Conservation (phyloP, 331 rosid species). For the Prunus yedoensis region DNA sequence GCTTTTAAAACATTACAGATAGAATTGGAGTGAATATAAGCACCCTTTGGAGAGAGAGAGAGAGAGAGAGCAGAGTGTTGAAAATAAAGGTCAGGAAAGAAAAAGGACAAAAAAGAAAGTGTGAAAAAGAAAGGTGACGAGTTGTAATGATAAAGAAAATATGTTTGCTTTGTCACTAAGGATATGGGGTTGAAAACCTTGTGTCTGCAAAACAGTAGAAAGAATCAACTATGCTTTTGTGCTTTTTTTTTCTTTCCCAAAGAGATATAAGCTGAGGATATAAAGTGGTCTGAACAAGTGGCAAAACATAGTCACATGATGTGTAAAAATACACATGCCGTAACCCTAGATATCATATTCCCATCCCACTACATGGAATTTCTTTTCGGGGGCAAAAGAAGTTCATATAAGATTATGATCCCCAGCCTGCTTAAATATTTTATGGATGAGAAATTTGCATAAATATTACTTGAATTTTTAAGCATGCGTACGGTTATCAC, state of each 20-base stretch:
- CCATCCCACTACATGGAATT: background rate
- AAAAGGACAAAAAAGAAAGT: conserved; percentile 22
- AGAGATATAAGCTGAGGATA: conserved; percentile 24
- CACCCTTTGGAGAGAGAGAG: conserved; percentile 23
- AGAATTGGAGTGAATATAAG: conserved; percentile 25
- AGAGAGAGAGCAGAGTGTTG: conserved; percentile 30
- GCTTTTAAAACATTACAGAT: conserved; percentile 40
- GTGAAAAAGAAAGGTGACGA: conserved; percentile 11
- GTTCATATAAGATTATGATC: background rate
- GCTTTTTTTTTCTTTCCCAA: conserved; percentile 39
- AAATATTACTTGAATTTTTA: no score
- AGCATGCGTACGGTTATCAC: no score
- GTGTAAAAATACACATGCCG: conserved; percentile 30
- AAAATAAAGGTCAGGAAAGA: conserved; percentile 44
- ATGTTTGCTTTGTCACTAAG: conserved; percentile 63
- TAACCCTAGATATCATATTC: background rate
- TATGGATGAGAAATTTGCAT: background rate
- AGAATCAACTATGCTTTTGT: conserved; percentile 43
- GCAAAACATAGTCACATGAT: conserved; percentile 38
- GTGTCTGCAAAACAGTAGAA: conserved; percentile 23
- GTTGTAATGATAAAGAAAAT: conserved; percentile 44
- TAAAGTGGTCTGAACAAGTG: conserved; percentile 35
- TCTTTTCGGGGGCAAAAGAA: background rate
- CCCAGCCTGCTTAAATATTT: background rate
- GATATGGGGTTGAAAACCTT: conserved; percentile 34